Evolutionary conservation across 306 rosid species (phyloP), one percentile per base, ranked within the genome.

Genomic region (Casuarina glauca): DNA sequence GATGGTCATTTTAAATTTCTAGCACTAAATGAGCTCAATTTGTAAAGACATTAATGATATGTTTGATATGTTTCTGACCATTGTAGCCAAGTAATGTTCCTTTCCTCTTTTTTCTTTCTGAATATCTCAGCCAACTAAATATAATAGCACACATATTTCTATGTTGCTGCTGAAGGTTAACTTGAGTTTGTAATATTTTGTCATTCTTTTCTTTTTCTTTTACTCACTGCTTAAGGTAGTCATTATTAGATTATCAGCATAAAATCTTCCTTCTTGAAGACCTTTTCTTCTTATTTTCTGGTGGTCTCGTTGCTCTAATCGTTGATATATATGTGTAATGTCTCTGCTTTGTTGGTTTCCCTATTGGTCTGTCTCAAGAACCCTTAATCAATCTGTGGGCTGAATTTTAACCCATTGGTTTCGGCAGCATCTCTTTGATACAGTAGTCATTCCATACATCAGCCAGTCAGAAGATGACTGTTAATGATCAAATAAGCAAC

Each of bases 351-450:
- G 50, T 53, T 19, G 32, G 4, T 57, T 41, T 4, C 35, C 2
- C n/a, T 36, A 41, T 66, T 66, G 70, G 48, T 66, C 41, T 66
- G 32, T 42, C 49, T 3, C 11, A 39, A 66, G 26, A 20, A 7
- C 61, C 60, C 62, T 36, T 58, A 69, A 35, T 58, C 5, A 73
- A 49, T 67, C n/a, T 55, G 11, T 74, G 62, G 41, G 68, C 50
- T 16, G 50, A 72, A 13, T 53, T 53, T 49, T 68, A 45, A 61
- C 38, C 77, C 17, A 45, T 77, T 51, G 36, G 35, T 41, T 57
- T 36, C 6, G 43, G 32, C 50, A 39, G 69, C 39, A 8, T 41
- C 46, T 66, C 13, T 41, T 16, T 42, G 32, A 42, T 16, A 16
- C 2, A 2, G n/a, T 39, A 13, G 8, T 8, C 38, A 66, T 41